phyloP scores from a whole-genome alignment of 805 yeast species.

The Lipomyces oligophaga region DNA sequence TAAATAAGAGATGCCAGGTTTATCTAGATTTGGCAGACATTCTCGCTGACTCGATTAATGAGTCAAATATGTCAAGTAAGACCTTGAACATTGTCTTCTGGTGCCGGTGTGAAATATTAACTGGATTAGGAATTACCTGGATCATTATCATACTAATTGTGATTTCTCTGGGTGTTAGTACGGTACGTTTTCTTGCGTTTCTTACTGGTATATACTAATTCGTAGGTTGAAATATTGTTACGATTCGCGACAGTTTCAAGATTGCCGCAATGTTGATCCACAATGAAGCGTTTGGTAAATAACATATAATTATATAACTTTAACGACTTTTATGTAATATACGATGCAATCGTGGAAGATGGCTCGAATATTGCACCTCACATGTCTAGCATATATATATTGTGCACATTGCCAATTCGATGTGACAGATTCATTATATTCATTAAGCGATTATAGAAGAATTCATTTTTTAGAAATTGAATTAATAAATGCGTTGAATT shows the following conservation, averaged over 20 bases:
- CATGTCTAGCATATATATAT: no score
- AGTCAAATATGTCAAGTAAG: conserved; percentile 74
- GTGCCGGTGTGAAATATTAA: neutral
- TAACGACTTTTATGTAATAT: no score
- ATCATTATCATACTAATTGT: conserved; percentile 81
- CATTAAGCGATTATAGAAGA: no score
- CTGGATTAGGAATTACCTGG: conserved; percentile 57
- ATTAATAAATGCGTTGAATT: no score
- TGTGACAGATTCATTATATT: no score
- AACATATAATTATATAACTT: neutral
- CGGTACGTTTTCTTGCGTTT: conserved; percentile 13
- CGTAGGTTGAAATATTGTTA: neutral
- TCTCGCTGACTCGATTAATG: conserved; percentile 90
- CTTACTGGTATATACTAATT: neutral
- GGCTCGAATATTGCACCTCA: no score
- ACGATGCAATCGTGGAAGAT: neutral
- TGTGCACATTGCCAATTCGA: no score
- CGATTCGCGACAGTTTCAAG: conserved; percentile 9
- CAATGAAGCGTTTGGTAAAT: neutral
- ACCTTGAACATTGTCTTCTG: no score
- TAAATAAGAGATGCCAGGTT: conserved; percentile 90
- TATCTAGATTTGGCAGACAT: conserved; percentile 90
- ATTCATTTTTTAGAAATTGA: no score
- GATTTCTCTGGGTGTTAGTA: conserved; percentile 70
- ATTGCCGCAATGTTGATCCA: neutral